phyloP scores from a whole-genome alignment of 2,329 filamentous ascomycete species.

The Talaromyces marneffei region DNA sequence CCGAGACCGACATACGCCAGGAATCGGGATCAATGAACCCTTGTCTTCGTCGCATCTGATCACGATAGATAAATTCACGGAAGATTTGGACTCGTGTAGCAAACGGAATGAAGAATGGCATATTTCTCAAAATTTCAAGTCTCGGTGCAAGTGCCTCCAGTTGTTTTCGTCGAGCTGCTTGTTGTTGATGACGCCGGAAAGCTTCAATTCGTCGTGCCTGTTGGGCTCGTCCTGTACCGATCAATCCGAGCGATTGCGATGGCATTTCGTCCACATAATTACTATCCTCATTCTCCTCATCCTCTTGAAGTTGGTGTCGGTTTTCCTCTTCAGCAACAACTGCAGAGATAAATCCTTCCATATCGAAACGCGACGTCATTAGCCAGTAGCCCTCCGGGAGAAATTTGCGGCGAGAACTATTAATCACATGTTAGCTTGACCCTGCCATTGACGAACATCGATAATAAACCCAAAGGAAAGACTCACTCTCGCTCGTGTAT shows the following conservation, averaged over 20 bases:
- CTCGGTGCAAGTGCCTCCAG: slow-evolving; percentile 77
- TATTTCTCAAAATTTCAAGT: slow-evolving; percentile 84
- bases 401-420: slow-evolving; percentile 70
- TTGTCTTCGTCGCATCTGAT: slow-evolving; percentile 65
- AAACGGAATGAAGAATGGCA: slow-evolving; percentile 96
- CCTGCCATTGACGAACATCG: neutral
- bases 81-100: slow-evolving; percentile 88
- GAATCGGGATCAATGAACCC: slow-evolving; percentile 66
- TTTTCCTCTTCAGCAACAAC: slow-evolving; percentile 83
- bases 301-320: slow-evolving; percentile 63
- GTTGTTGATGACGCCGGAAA: slow-evolving; percentile 59
- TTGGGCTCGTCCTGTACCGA: slow-evolving; percentile 57
- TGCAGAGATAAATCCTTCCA: slow-evolving; percentile 77
- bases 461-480: neutral
- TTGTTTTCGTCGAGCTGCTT: slow-evolving; percentile 62
- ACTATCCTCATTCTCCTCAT: slow-evolving; percentile 50
- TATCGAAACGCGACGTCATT: slow-evolving; percentile 82
- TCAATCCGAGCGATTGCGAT: slow-evolving; percentile 34
- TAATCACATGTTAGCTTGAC: neutral
- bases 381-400: slow-evolving; percentile 83
- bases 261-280: slow-evolving; percentile 37
- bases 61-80: slow-evolving; percentile 79
- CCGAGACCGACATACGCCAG: slow-evolving; percentile 61
- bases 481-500: slow-evolving; percentile 77
- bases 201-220: slow-evolving; percentile 59